Evolutionary conservation across 306 rosid species (phyloP).

Genomic region (apple (Malus domestica)): DNA sequence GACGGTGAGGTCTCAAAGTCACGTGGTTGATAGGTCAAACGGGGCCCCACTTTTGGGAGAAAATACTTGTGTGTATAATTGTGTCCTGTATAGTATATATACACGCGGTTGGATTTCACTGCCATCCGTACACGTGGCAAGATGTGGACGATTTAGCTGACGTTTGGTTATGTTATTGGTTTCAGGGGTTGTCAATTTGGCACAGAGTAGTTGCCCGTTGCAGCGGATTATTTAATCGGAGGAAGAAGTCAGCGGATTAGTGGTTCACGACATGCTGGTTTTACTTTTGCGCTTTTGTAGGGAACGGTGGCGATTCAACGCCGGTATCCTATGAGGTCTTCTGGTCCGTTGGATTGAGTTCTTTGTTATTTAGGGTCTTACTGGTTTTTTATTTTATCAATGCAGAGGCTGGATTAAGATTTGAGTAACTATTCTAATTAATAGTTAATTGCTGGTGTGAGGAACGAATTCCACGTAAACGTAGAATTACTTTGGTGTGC

Average conservation of each 20-base stretch:
- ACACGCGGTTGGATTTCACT: too few relatives aligned
- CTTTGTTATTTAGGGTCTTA: too few relatives aligned
- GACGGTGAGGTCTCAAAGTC: constrained; percentile 41
- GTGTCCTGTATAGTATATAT: too few relatives aligned
- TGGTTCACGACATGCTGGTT: background rate
- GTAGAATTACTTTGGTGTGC: too few relatives aligned
- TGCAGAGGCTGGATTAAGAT: too few relatives aligned
- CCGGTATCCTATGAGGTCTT: constrained; percentile 17
- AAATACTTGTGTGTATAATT: too few relatives aligned
- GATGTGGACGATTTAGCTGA: background rate
- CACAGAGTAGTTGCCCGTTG: background rate
- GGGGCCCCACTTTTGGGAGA: background rate
- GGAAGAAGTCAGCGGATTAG: constrained; percentile 24
- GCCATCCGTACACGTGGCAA: background rate
- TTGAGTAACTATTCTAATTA: too few relatives aligned
- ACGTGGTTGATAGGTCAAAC: constrained; percentile 32
- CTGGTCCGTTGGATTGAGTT: background rate
- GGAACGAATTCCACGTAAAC: too few relatives aligned
- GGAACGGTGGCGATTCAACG: background rate
- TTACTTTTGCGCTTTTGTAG: background rate
- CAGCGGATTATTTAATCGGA: background rate
- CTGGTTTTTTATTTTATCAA: too few relatives aligned
- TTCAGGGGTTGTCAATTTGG: background rate
- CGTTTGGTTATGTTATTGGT: background rate
- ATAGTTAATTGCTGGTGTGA: too few relatives aligned